These are phyloP conservation scores for Dovyalis caffra DNA, from an alignment of 345 rosid species.

Conservation along the genomic window DNA sequence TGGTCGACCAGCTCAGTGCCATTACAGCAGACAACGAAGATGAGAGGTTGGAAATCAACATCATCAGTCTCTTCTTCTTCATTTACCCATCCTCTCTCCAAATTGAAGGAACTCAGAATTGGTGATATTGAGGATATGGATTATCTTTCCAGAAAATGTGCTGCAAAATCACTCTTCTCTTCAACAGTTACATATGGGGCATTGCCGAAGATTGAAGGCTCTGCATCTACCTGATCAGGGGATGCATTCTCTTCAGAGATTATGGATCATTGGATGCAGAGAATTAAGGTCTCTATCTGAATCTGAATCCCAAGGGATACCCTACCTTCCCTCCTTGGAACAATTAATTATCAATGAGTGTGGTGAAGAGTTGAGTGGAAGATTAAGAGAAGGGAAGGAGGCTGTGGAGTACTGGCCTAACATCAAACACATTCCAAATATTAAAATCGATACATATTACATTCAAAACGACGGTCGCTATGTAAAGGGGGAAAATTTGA, in stretches of 20 bases:
- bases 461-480: background rate
- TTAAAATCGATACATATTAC: background rate
- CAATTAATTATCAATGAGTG: background rate
- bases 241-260: background rate
- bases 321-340: background rate
- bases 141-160: background rate
- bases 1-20: background rate
- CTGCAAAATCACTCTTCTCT: conserved; percentile 13
- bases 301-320: background rate
- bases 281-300: too few relatives aligned
- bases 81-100: background rate
- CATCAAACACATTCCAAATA: conserved; percentile 15
- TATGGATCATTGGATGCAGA: fast-evolving
- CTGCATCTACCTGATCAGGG: background rate
- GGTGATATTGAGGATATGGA: background rate
- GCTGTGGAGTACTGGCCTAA: background rate
- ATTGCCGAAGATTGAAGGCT: background rate
- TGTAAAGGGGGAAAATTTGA: too few relatives aligned
- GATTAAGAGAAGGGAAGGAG: background rate
- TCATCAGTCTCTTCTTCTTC: background rate
- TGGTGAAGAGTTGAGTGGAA: background rate
- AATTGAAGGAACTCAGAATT: background rate
- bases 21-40: background rate
- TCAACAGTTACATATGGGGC: background rate
- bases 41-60: too few relatives aligned